Percentiles rank a stretch among this genome's conserved stretches.
Conservation (phyloP, 148 eudicot species). For the Talinum fruticosum region DNA sequence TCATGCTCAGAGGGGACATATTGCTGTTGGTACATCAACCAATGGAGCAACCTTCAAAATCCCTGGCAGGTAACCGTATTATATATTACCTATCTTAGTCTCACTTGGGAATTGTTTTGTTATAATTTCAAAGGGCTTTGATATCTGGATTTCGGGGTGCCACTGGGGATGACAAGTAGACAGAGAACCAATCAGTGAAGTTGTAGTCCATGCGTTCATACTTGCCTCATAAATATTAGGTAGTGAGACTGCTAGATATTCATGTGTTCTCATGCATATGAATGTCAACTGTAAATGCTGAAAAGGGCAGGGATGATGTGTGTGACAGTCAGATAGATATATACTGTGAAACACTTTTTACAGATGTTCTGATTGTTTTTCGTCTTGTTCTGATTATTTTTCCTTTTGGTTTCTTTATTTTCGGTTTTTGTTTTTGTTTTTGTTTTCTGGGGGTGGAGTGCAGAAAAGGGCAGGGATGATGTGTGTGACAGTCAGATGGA, state of each 20-base stretch:
- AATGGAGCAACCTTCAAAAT: slow-evolving; percentile 95
- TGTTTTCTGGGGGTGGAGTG: background rate
- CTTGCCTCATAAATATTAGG: background rate
- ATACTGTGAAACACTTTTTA: too few relatives aligned
- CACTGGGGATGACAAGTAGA: background rate
- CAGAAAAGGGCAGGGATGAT: background rate
- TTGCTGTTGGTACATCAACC: slow-evolving; percentile 95
- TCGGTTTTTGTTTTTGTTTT: background rate
- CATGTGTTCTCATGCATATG: background rate
- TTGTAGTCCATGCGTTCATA: background rate
- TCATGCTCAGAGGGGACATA: slow-evolving; percentile 60
- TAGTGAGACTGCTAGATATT: background rate
- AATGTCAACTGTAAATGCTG: background rate
- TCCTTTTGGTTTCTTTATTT: background rate
- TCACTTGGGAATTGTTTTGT: background rate
- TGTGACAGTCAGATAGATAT: too few relatives aligned
- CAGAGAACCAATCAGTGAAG: background rate
- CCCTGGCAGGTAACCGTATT: slow-evolving; percentile 71
- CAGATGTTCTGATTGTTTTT: too few relatives aligned
- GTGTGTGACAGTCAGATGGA: background rate
- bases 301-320: too few relatives aligned
- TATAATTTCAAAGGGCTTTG: background rate
- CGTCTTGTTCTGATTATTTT: background rate
- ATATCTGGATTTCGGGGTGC: background rate
- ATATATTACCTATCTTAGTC: background rate